Base-by-base conservation (phyloP, 2,329 filamentous ascomycete genomes). In the Tolypocladium inflatum region DNA sequence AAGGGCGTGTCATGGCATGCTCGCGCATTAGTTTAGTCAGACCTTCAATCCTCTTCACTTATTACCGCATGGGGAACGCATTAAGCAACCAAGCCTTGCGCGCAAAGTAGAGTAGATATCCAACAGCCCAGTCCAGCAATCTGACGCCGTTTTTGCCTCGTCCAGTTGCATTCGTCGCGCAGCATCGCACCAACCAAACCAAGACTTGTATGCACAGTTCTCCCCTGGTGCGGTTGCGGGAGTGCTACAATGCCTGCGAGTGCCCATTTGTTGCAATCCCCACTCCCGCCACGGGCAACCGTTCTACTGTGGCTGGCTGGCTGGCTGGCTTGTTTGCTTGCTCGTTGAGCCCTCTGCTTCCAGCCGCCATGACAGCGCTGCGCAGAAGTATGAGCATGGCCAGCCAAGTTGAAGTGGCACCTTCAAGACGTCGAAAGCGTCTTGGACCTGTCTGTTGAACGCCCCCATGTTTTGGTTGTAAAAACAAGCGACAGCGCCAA, bases 391-490 rank as follows among this genome's bases (percentile, higher is more conserved):
- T 8, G 26, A 53, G 45, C 45, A 19, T 33, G 45, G 45, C 17
- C 26, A 50, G 51, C n/a, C 51, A 58, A 33, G 26, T 88, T 88
- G 84, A 88, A 81, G 76, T 84, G 79, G 78, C 76, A 76, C 78
- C 76, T 78, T 68, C 66, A 65, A 81, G 77, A 82, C 75, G 78
- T 78, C 73, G 73, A 77, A 78, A 78, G 57, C 79, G 80, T 80
- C 81, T 83, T 86, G 83, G 83, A 83, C 84, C 83, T 83, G 74
- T 78, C 23, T 82, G 86, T 90, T 89, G 86, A 89, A 87, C 84
- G 82, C 82, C 86, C 79, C 77, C 76, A 81, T 86, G 84, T 88
- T 89, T 90, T 89, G 83, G 86, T 90, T 90, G 85, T 80, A 87
- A 89, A 90, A 90, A 90, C 88, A 84, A 87, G 80, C 82, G 83